Evolutionary conservation across 2,329 filamentous ascomycete species (phyloP), one percentile per base, ranked within the genome.

Genomic region (Fusarium sp.): DNA sequence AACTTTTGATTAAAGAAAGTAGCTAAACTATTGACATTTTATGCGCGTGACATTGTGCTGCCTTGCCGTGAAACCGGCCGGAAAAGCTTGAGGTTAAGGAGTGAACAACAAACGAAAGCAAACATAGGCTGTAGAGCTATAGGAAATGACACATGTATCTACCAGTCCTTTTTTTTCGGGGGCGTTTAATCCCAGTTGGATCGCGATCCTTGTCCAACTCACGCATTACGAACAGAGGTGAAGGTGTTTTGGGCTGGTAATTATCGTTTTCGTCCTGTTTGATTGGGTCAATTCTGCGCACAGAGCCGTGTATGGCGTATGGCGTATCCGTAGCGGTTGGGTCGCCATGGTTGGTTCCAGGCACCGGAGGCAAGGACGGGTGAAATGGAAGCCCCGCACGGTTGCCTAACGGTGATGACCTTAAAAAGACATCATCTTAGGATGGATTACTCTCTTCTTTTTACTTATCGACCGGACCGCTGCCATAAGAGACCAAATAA

Each of bases 361-460:
- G 20, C 21, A 30, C 9, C 21, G 43, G 21, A 41, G 10, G 23
- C n/a, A 45, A n/a, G 20, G 45, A 18, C 23, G 28, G 28, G 8
- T n/a, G 16, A 5, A 5, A 21, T 37, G 18, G 2, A 7, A 23
- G 51, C 63, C 64, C 64, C 64, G 64, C 64, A 67, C 42, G 47
- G 63, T 45, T 58, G 63, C 64, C 63, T 67, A 50, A 42, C 20
- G 16, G 43, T n/a, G 7, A 16, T 45, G 27, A 7, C 13, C 32
- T 49, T 57, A 63, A 63, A 50, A 11, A 25, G 27, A 18, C 30
- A 41, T 40, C 25, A n/a, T 34, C 21, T 20, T 23, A 21, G 21
- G 21, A 21, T 21, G 21, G 21, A 21, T 21, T n/a, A 2, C 7
- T 6, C 18, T 37, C 34, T 37, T 37, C 34, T 16, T 14, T 37